These are phyloP conservation scores for Cutaneotrichosporon mucoides DNA, from an alignment of 1,284 basidiomycete species.

Conservation along the genomic window DNA sequence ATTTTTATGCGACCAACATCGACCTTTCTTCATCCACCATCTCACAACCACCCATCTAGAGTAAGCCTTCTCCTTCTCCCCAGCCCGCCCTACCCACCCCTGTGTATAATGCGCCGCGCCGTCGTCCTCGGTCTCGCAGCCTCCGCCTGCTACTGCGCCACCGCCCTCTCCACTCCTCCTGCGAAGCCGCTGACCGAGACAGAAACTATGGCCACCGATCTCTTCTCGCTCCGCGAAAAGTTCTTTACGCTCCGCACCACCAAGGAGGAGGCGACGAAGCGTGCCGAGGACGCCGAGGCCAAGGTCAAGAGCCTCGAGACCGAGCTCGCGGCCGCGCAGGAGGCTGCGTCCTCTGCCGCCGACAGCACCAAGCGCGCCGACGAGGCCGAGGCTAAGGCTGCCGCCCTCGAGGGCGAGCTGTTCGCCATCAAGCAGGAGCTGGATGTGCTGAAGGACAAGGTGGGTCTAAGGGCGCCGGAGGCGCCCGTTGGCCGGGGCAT, in stretches of 20 bases:
- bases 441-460: conserved; percentile 5
- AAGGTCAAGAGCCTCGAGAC: not conserved
- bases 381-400: not conserved
- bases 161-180: no score
- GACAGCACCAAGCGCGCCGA: not conserved
- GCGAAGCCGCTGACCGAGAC: not conserved
- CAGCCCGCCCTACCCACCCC: no score
- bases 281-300: conserved; percentile 1
- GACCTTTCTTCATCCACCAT: no score
- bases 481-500: no score
- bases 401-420: conserved; percentile 4
- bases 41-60: no score
- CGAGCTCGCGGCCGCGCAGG: conserved; percentile 2
- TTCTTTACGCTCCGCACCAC: conserved; percentile 5
- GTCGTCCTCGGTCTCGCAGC: no score
- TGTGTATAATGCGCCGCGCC: no score
- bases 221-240: conserved; percentile 5
- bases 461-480: not conserved
- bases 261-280: conserved; percentile 5
- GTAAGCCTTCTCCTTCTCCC: no score
- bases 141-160: no score
- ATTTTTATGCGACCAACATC: no score
- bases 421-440: conserved; percentile 2
- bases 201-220: conserved; percentile 3
- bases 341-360: not conserved